Conservation (phyloP, 108 stramenopile species). For the Nannochloropsis granulata region DNA sequence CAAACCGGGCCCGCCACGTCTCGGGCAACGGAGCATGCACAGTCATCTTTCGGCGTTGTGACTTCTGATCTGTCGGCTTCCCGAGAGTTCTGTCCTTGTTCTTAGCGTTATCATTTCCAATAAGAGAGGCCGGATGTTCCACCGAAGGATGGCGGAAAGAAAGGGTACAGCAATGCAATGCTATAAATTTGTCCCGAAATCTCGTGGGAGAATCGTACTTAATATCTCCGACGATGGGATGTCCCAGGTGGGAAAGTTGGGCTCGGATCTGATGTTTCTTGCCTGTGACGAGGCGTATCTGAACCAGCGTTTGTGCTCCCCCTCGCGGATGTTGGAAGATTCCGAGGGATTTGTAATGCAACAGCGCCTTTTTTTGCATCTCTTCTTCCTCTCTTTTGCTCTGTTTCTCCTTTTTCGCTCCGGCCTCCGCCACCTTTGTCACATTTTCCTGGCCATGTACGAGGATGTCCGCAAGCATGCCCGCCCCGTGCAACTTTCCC, state of each 20-base stretch:
- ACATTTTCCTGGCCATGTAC: background rate
- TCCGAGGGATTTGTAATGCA: background rate
- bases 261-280: slow-evolving; percentile 42
- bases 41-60: background rate
- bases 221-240: slow-evolving; percentile 30
- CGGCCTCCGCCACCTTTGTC: background rate
- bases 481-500: slow-evolving; percentile 6
- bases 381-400: background rate
- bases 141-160: background rate
- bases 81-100: too few relatives aligned
- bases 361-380: background rate
- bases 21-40: background rate
- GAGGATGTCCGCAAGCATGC: slow-evolving; percentile 11
- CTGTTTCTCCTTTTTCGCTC: background rate
- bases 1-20: background rate
- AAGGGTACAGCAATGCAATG: background rate
- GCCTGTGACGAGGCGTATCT: slow-evolving; percentile 28
- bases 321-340: background rate
- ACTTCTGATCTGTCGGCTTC: too few relatives aligned
- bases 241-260: slow-evolving; percentile 32
- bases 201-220: slow-evolving; percentile 28
- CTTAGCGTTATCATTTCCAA: too few relatives aligned
- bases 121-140: background rate
- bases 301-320: slow-evolving; percentile 18
- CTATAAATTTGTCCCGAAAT: background rate